Evolutionary conservation across 345 rosid species (phyloP).

Genomic region (Garcia nutans): DNA sequence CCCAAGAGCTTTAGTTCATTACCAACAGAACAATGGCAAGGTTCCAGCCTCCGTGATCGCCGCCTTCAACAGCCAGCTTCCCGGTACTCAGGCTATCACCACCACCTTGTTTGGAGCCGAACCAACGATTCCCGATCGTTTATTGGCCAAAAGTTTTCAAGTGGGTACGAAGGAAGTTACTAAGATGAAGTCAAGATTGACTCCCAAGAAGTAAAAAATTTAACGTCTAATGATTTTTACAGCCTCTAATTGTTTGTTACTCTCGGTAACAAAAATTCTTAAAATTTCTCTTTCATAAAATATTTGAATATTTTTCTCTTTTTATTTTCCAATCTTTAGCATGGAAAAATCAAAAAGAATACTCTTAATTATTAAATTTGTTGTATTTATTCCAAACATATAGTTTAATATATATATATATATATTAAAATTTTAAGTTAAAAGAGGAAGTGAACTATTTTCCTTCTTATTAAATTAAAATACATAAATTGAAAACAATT

Average conservation of each 20-base stretch:
- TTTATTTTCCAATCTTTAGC: too few species aligned
- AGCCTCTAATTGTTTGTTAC: not conserved
- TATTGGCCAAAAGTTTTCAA: conserved; percentile 27
- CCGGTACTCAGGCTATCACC: conserved; percentile 28
- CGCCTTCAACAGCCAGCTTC: conserved; percentile 35
- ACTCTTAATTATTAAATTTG: too few species aligned
- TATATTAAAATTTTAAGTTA: too few species aligned
- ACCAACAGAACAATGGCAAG: conserved; percentile 26
- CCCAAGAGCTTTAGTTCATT: conserved; percentile 30
- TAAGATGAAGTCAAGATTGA: conserved; percentile 26
- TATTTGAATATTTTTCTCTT: not conserved
- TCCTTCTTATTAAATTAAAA: too few species aligned
- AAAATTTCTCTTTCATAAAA: not conserved
- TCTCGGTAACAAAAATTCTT: not conserved
- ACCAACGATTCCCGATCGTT: conserved; percentile 27
- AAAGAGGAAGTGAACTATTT: too few species aligned
- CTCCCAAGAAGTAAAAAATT: conserved; percentile 21
- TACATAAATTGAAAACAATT: too few species aligned
- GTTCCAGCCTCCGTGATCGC: conserved; percentile 20
- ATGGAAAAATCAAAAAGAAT: too few species aligned
- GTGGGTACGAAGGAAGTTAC: conserved; percentile 20
- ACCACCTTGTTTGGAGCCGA: conserved; percentile 23
- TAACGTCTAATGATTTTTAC: not conserved
- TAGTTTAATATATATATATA: too few species aligned
- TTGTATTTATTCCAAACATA: too few species aligned